Evolutionary conservation across 2,329 filamentous ascomycete species (phyloP).

Genomic region (Alternaria hordeiaustralica): DNA sequence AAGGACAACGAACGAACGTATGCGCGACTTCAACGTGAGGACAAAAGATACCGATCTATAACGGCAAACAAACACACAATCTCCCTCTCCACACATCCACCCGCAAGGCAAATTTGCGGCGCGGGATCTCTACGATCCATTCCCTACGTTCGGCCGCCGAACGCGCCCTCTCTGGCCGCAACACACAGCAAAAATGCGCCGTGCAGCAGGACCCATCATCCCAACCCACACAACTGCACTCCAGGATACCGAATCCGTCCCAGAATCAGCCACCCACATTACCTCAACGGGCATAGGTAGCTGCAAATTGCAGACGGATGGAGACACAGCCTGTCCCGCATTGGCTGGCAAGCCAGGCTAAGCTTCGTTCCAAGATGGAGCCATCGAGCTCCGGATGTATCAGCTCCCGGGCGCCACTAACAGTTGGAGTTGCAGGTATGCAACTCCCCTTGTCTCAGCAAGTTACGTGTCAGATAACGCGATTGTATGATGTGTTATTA

Average conservation of each 20-base stretch:
- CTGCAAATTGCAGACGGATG: background rate
- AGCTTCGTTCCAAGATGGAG: conserved; percentile 41
- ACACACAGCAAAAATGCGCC: conserved; percentile 8
- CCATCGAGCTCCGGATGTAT: conserved; percentile 41
- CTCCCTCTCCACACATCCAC: background rate
- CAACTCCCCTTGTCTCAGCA: conserved; percentile 17
- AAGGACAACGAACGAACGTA: background rate
- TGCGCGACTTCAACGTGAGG: background rate
- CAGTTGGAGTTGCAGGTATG: conserved; percentile 32
- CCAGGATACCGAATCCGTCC: conserved; percentile 6
- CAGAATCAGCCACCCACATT: conserved; percentile 4
- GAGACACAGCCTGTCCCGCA: conserved; percentile 29
- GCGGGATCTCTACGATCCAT: background rate
- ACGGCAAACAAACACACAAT: background rate
- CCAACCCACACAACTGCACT: background rate
- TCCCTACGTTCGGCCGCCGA: background rate
- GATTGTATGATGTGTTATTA: background rate
- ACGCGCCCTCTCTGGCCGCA: background rate
- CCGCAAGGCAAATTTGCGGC: conserved; percentile 3
- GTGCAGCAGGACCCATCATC: background rate
- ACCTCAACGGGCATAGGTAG: conserved; percentile 12
- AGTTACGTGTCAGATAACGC: conserved; percentile 25
- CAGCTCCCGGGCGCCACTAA: conserved; percentile 42
- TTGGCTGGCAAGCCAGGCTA: conserved; percentile 32
- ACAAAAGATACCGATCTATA: background rate